Evolutionary conservation across 352 stramenopile species (phyloP).

Genomic region (Pythium utonaiense): DNA sequence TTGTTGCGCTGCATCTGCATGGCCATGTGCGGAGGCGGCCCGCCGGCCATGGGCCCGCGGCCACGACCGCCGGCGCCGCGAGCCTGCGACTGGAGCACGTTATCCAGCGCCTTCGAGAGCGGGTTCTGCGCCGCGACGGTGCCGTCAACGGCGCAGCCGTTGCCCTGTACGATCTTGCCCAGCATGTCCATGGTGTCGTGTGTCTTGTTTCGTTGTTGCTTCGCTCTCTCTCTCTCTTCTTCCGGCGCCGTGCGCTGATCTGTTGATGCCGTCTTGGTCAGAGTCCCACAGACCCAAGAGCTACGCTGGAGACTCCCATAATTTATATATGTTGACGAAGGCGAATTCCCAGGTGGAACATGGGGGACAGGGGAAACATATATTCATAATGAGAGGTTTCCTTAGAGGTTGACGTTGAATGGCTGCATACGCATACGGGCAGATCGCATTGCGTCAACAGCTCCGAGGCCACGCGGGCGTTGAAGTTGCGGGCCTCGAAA

Average conservation of each 20-base stretch:
- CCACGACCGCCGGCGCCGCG: constrained; percentile 22
- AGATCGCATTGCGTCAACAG: constrained; percentile 19
- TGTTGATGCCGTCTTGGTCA: background rate
- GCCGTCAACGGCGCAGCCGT: constrained; percentile 76
- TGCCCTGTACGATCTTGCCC: constrained; percentile 78
- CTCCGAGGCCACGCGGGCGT: background rate
- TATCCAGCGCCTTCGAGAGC: constrained; percentile 75
- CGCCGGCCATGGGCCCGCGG: constrained; percentile 23
- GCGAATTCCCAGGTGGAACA: background rate
- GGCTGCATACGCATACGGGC: constrained; percentile 21
- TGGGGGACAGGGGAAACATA: constrained; percentile 1
- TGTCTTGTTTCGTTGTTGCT: constrained; percentile 1
- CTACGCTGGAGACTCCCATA: background rate
- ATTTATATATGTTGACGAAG: constrained; percentile 10
- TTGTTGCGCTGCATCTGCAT: constrained; percentile 77
- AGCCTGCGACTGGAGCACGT: constrained; percentile 61
- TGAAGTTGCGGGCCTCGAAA: constrained; percentile 16
- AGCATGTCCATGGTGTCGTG: constrained; percentile 64
- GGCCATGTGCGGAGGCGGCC: constrained; percentile 49
- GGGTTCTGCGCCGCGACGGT: constrained; percentile 83
- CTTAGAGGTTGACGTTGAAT: constrained; percentile 18
- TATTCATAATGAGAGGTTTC: constrained; percentile 13
- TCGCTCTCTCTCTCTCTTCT: background rate
- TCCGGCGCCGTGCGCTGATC: background rate
- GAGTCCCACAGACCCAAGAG: background rate